Conservation (phyloP, 2,329 filamentous ascomycete genomes). For the Neonectria magnoliae region DNA sequence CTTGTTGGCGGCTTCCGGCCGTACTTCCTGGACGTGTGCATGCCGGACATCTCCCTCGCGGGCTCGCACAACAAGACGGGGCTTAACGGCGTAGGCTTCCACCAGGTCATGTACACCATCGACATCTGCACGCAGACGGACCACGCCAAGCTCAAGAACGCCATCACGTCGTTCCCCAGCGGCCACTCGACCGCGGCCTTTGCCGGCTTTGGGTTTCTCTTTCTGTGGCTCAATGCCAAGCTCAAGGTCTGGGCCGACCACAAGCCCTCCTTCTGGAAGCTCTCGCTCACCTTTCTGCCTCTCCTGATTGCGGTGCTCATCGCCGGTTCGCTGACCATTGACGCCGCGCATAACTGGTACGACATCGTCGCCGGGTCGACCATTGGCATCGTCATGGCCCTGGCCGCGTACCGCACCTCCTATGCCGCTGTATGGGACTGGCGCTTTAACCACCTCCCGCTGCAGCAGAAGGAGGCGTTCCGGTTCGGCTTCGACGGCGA, state of each 20-base stretch:
- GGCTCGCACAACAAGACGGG: slow-evolving; percentile 53
- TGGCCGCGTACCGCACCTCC: slow-evolving; percentile 71
- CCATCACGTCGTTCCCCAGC: slow-evolving; percentile 73
- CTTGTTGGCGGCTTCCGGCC: slow-evolving; percentile 72
- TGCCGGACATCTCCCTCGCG: slow-evolving; percentile 61
- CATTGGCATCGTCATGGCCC: slow-evolving; percentile 71
- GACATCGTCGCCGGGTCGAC: slow-evolving; percentile 71
- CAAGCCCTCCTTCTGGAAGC: slow-evolving; percentile 74
- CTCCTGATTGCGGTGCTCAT: slow-evolving; percentile 69
- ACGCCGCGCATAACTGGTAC: slow-evolving; percentile 76
- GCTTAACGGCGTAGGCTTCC: slow-evolving; percentile 60
- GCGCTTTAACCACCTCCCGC: slow-evolving; percentile 73
- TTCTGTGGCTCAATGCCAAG: slow-evolving; percentile 76
- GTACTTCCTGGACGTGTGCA: slow-evolving; percentile 72
- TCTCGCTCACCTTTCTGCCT: slow-evolving; percentile 66
- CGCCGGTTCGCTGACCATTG: slow-evolving; percentile 69
- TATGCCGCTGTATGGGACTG: slow-evolving; percentile 77
- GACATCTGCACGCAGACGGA: slow-evolving; percentile 69
- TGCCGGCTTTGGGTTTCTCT: slow-evolving; percentile 71
- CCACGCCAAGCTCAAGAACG: slow-evolving; percentile 64
- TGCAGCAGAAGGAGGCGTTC: slow-evolving; percentile 54
- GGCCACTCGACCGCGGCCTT: slow-evolving; percentile 74
- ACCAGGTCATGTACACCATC: slow-evolving; percentile 70
- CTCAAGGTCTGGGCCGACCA: slow-evolving; percentile 75
- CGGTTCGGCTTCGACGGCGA: slow-evolving; percentile 33